phyloP scores from a whole-genome alignment of 257 asterid species.

The Solanum tarijense region DNA sequence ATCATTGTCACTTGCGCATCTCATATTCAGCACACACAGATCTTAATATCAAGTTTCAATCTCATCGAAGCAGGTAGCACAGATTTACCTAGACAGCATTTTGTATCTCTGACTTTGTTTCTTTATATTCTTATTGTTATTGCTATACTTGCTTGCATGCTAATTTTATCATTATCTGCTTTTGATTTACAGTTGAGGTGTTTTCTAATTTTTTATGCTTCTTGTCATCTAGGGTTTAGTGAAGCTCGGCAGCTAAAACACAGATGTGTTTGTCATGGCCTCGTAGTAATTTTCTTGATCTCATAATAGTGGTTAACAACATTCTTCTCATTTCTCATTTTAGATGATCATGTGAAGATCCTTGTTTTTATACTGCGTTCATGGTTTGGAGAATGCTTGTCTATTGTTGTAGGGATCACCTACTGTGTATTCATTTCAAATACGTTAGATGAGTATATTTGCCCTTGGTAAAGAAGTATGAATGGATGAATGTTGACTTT shows the following conservation, averaged over 20 bases:
- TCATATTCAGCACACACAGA: conserved; percentile 87
- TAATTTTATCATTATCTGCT: not conserved
- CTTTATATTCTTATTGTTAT: conserved; percentile 1
- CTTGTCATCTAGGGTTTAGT: conserved; percentile 67
- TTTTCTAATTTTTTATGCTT: conserved; percentile 36
- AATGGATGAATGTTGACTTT: not conserved
- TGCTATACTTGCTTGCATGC: conserved; percentile 1
- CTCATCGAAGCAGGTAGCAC: conserved; percentile 75
- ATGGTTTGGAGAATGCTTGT: not conserved
- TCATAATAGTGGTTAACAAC: conserved; percentile 8
- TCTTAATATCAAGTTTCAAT: conserved; percentile 80
- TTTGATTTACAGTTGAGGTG: conserved; percentile 10
- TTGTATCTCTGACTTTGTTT: conserved; percentile 10
- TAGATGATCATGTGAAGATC: not conserved
- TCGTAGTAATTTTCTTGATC: conserved; percentile 54
- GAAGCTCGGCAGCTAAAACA: conserved; percentile 64
- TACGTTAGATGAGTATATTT: not conserved
- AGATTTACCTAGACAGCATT: not conserved
- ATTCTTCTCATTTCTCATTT: not conserved
- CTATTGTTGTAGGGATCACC: not conserved
- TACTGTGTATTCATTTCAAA: not conserved
- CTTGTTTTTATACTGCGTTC: not conserved
- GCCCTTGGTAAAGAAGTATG: not conserved
- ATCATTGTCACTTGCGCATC: conserved; percentile 56
- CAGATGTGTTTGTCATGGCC: conserved; percentile 54